Conservation (phyloP, 2,329 filamentous ascomycete genomes). For the Alternaria brassicicola region DNA sequence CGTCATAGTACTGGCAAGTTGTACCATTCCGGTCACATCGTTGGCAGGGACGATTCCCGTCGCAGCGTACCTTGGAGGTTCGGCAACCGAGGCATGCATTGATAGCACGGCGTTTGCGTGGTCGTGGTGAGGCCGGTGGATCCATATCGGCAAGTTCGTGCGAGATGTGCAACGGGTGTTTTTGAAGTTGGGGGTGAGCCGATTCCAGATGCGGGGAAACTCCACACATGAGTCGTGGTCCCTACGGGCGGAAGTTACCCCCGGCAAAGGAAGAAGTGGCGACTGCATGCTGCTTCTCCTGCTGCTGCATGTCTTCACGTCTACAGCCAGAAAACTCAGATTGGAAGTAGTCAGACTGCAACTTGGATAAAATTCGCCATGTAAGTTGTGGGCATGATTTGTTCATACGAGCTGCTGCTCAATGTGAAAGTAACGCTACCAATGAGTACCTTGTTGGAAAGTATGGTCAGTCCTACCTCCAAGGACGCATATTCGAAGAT, state of each 20-base stretch:
- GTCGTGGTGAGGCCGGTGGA: constrained; percentile 13
- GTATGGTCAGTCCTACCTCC: neutral
- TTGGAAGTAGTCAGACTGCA: neutral
- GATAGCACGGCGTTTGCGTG: constrained; percentile 44
- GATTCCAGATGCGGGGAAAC: constrained; percentile 12
- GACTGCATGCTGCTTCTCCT: no score
- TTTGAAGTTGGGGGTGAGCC: constrained; percentile 10
- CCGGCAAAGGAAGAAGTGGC: neutral
- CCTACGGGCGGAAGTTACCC: neutral
- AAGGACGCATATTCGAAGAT: neutral
- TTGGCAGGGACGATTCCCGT: constrained; percentile 39
- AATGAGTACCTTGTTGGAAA: neutral
- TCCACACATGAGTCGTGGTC: constrained; percentile 2
- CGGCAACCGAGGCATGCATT: constrained; percentile 41
- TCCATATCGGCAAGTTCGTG: constrained; percentile 27
- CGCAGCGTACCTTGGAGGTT: constrained; percentile 42
- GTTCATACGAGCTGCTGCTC: neutral
- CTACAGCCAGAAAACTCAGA: no score
- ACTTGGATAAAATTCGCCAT: neutral
- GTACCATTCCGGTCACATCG: constrained; percentile 36
- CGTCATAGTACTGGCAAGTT: constrained; percentile 35
- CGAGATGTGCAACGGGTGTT: constrained; percentile 12
- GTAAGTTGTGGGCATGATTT: neutral
- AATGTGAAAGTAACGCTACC: neutral
- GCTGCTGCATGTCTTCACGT: no score